A percentile compares a stretch with the other conserved stretches of the same genome.
Conservation (phyloP, 2,329 filamentous ascomycete genomes). For the Lachnum nothofagi region DNA sequence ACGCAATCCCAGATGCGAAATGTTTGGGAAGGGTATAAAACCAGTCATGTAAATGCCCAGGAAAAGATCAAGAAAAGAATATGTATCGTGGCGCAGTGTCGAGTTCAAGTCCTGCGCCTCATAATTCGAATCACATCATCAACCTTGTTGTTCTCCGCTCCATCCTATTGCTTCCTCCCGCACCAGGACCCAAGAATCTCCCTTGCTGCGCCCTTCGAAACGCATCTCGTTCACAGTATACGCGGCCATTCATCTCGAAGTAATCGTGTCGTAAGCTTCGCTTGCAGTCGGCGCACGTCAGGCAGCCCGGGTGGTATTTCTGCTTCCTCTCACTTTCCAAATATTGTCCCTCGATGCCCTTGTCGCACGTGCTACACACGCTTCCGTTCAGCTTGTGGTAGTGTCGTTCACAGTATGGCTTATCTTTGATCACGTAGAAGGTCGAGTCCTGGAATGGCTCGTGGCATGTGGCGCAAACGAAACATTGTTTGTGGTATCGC, state of each 20-base stretch:
- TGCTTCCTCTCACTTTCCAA: slow-evolving; percentile 71
- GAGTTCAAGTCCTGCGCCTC: not conserved
- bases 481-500: slow-evolving; percentile 91
- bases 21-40: slow-evolving; percentile 17
- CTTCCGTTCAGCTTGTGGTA: slow-evolving; percentile 90
- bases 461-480: slow-evolving; percentile 80
- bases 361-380: slow-evolving; percentile 71
- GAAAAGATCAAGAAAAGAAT: not conserved
- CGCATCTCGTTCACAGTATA: slow-evolving; percentile 85
- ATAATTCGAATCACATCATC: slow-evolving; percentile 37
- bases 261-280: slow-evolving; percentile 75
- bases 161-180: slow-evolving; percentile 32
- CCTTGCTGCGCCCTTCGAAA: slow-evolving; percentile 34
- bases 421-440: slow-evolving; percentile 85
- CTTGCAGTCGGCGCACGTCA: slow-evolving; percentile 76
- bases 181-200: slow-evolving; percentile 18
- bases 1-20: slow-evolving; percentile 17
- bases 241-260: slow-evolving; percentile 75
- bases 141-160: slow-evolving; percentile 45
- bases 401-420: slow-evolving; percentile 84
- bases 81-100: not conserved
- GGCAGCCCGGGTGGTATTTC: slow-evolving; percentile 85
- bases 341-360: slow-evolving; percentile 90
- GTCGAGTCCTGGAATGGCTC: slow-evolving; percentile 79
- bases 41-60: slow-evolving; percentile 16